Conservation (phyloP, 1,284 basidiomycete genomes). For the Pseudozyma sp. region DNA sequence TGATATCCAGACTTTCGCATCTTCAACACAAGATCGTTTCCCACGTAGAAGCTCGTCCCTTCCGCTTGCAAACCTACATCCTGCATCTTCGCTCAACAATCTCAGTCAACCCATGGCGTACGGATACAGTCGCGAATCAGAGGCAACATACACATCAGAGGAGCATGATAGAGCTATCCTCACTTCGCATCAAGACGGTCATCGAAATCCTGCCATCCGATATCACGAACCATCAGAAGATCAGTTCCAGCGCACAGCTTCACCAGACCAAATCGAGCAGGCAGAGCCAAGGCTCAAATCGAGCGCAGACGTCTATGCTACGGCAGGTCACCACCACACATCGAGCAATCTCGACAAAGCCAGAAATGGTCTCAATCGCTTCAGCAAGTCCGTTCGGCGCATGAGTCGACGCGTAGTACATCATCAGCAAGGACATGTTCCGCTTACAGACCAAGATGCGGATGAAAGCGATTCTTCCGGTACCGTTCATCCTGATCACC, state of each 20-base stretch:
- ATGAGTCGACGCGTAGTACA: slow-evolving; percentile 86
- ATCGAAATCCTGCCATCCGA: slow-evolving; percentile 4
- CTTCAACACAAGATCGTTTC: background rate
- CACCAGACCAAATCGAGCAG: slow-evolving; percentile 39
- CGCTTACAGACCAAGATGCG: slow-evolving; percentile 42
- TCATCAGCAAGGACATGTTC: slow-evolving; percentile 66
- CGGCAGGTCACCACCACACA: slow-evolving; percentile 14
- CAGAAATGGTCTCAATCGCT: slow-evolving; percentile 41
- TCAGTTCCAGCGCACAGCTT: slow-evolving; percentile 25
- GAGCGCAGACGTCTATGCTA: slow-evolving; percentile 48
- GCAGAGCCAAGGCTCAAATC: slow-evolving; percentile 29
- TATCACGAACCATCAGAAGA: slow-evolving; percentile 20
- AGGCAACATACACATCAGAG: slow-evolving; percentile 25
- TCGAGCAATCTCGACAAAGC: slow-evolving; percentile 27
- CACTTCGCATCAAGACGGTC: slow-evolving; percentile 26
- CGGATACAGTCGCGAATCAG: slow-evolving; percentile 23
- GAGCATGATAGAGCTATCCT: slow-evolving; percentile 44
- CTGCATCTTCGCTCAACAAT: background rate
- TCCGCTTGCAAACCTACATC: slow-evolving; percentile 2
- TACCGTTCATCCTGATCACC: slow-evolving; percentile 8
- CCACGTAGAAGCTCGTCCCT: slow-evolving; percentile 30
- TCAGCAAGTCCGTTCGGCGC: slow-evolving; percentile 72
- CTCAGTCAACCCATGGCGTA: slow-evolving; percentile 13
- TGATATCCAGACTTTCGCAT: background rate
- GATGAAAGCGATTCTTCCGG: slow-evolving; percentile 46